phyloP scores from a whole-genome alignment of 257 asterid genomes.

The Ajuga chamaepitys region DNA sequence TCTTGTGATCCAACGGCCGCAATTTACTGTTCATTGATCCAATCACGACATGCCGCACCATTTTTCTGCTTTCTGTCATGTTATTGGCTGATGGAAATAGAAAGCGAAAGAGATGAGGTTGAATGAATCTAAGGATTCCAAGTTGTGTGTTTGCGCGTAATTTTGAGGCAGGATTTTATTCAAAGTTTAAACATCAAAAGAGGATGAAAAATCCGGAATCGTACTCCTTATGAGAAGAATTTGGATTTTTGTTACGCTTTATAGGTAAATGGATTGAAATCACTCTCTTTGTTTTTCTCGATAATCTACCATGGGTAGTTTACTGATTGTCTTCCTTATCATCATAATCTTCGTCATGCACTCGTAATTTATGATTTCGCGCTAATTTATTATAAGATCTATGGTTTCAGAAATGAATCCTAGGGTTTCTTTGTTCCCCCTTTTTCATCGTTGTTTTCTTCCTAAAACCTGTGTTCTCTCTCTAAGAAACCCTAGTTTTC shows the following conservation, averaged over 20 bases:
- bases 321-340: constrained; percentile 5
- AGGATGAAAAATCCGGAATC: constrained; percentile 14
- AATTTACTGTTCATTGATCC: constrained; percentile 20
- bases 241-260: constrained; percentile 13
- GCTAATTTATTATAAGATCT: constrained; percentile 26
- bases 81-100: constrained; percentile 13
- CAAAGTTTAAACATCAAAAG: constrained; percentile 21
- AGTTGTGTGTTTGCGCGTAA: constrained; percentile 5
- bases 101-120: constrained; percentile 14
- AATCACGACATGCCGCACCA: constrained; percentile 26
- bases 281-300: background rate
- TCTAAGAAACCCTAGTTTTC: constrained; percentile 57
- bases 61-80: constrained; percentile 14
- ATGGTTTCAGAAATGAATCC: constrained; percentile 19
- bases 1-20: constrained; percentile 16
- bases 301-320: background rate
- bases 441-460: background rate
- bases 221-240: background rate
- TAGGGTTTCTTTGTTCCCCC: constrained; percentile 20
- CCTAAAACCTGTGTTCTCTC: background rate
- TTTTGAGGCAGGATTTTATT: constrained; percentile 10
- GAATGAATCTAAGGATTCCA: constrained; percentile 15
- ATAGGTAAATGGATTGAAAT: constrained; percentile 22
- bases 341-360: constrained; percentile 2
- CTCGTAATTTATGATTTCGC: constrained; percentile 9